These are phyloP conservation scores for Taphrina sp. DNA, from an alignment of 1,139 yeast species.

Conservation along the genomic window DNA sequence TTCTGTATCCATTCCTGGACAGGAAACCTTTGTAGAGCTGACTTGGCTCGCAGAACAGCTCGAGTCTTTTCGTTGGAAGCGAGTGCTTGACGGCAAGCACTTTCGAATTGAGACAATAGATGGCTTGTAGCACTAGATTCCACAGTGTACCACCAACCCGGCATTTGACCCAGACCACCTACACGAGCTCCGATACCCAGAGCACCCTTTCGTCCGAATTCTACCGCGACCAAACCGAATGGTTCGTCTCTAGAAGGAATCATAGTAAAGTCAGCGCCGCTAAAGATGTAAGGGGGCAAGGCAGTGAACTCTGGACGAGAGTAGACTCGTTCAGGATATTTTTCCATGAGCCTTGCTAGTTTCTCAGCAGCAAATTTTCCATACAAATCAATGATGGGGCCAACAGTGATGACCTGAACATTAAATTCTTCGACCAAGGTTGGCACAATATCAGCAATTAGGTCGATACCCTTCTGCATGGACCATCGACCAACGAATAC, in stretches of 20 bases:
- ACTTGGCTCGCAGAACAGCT: constrained; percentile 31
- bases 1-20: constrained; percentile 34
- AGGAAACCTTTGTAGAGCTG: constrained; percentile 34
- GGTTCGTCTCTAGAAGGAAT: constrained; percentile 37
- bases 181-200: constrained; percentile 36
- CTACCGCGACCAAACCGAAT: constrained; percentile 35
- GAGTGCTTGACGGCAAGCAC: constrained; percentile 34
- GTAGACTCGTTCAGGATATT: constrained; percentile 33
- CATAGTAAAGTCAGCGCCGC: constrained; percentile 35
- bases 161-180: constrained; percentile 36
- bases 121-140: constrained; percentile 34
- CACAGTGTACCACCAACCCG: constrained; percentile 36
- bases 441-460: constrained; percentile 35
- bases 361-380: constrained; percentile 36
- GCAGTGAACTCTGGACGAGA: constrained; percentile 34
- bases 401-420: constrained; percentile 34
- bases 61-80: constrained; percentile 31
- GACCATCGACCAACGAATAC: constrained; percentile 37
- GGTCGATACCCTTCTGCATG: constrained; percentile 35
- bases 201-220: constrained; percentile 36
- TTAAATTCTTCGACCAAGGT: constrained; percentile 32
- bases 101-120: constrained; percentile 33
- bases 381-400: constrained; percentile 35
- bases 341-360: constrained; percentile 29
- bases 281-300: constrained; percentile 34